Evolutionary conservation across 2,329 filamentous ascomycete species (phyloP).

Genomic region (Cordyceps militaris): DNA sequence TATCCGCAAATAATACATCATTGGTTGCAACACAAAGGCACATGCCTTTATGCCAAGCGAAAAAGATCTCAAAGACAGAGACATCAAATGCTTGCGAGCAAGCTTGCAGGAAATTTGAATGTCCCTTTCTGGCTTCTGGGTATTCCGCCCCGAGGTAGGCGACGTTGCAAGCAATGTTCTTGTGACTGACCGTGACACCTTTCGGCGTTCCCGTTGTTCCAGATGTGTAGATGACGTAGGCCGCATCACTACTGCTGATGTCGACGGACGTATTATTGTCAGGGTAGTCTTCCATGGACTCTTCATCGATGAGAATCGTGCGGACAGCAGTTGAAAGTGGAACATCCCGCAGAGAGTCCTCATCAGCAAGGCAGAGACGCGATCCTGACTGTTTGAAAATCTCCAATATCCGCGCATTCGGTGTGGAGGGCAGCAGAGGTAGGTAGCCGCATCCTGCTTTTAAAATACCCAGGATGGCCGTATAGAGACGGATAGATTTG

Average conservation of each 20-base stretch:
- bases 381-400: slow-evolving; percentile 58
- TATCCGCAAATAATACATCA: slow-evolving; percentile 64
- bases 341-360: slow-evolving; percentile 16
- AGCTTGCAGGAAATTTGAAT: slow-evolving; percentile 56
- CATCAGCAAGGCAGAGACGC: slow-evolving; percentile 36
- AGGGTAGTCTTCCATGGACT: slow-evolving; percentile 23
- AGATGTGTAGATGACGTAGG: slow-evolving; percentile 77
- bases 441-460: slow-evolving; percentile 74
- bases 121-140: slow-evolving; percentile 45
- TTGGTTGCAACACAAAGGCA: slow-evolving; percentile 70
- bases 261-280: slow-evolving; percentile 30
- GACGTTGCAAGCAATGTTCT: slow-evolving; percentile 72
- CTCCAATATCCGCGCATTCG: slow-evolving; percentile 48
- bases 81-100: slow-evolving; percentile 84
- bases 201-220: slow-evolving; percentile 78
- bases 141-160: slow-evolving; percentile 59
- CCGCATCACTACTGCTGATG: slow-evolving; percentile 44
- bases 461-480: slow-evolving; percentile 64
- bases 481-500: slow-evolving; percentile 67
- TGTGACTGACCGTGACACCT: slow-evolving; percentile 69
- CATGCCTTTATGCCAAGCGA: slow-evolving; percentile 71
- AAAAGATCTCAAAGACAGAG: slow-evolving; percentile 87
- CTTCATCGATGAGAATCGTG: slow-evolving; percentile 29
- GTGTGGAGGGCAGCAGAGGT: slow-evolving; percentile 69
- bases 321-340: slow-evolving; percentile 15